Evolutionary conservation across 306 rosid genomes (phyloP).

Genomic region (Pueraria montana): DNA sequence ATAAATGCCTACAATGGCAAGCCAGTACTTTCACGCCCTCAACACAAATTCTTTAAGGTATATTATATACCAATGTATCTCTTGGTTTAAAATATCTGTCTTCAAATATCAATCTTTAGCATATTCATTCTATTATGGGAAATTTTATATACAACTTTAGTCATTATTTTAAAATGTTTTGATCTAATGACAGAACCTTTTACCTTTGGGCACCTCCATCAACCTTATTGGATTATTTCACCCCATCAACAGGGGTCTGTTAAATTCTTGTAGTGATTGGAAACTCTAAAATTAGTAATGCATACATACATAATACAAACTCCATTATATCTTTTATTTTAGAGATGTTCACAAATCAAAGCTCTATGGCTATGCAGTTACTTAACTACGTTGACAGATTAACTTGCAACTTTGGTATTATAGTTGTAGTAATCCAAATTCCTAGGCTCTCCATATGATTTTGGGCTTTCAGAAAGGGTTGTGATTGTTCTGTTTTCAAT

Average conservation of each 20-base stretch:
- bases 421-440: background rate
- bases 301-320: background rate
- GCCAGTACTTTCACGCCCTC: slow-evolving; percentile 91
- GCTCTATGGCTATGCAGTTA: background rate
- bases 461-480: background rate
- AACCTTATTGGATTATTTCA: background rate
- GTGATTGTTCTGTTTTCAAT: background rate
- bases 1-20: slow-evolving; percentile 74
- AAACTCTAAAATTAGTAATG: background rate
- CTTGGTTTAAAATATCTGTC: background rate
- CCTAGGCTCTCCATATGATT: slow-evolving; percentile 24
- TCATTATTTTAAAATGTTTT: background rate
- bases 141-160: slow-evolving; percentile 1
- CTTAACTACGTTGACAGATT: background rate
- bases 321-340: background rate
- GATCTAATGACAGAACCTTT: background rate
- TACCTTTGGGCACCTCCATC: background rate
- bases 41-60: slow-evolving; percentile 78
- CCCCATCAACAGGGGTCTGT: background rate
- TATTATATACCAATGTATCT: slow-evolving; percentile 42
- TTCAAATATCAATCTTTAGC: background rate
- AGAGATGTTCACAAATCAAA: background rate
- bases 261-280: background rate
- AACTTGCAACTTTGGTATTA: background rate
- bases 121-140: background rate